Evolutionary conservation across 2,329 filamentous ascomycete species (phyloP).

Genomic region (Ophiostoma populinum): DNA sequence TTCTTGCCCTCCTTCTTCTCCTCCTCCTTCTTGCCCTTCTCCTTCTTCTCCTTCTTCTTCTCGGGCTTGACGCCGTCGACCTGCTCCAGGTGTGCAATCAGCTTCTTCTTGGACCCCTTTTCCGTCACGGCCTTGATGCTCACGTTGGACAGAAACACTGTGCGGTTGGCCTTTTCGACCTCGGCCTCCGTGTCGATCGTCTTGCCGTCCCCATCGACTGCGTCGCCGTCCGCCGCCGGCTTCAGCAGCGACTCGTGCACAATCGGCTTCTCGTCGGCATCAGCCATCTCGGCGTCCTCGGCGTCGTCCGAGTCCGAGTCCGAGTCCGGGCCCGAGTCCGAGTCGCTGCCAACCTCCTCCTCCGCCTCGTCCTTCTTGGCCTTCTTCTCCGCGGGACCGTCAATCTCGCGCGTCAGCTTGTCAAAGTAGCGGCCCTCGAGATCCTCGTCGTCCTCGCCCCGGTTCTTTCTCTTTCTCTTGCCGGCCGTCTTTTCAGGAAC

Average conservation of each 20-base stretch:
- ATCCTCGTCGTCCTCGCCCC: slow-evolving; percentile 45
- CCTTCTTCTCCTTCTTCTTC: slow-evolving; percentile 1
- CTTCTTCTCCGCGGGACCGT: slow-evolving; percentile 32
- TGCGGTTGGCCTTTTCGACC: slow-evolving; percentile 72
- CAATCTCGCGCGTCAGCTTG: slow-evolving; percentile 34
- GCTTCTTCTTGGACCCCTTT: slow-evolving; percentile 61
- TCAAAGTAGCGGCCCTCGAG: slow-evolving; percentile 54
- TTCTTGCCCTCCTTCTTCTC: slow-evolving; percentile 65
- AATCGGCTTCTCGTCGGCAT: slow-evolving; percentile 14
- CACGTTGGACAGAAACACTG: slow-evolving; percentile 86
- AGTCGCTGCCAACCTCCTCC: slow-evolving; percentile 18
- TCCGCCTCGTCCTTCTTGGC: slow-evolving; percentile 26
- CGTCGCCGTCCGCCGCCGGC: slow-evolving; percentile 14
- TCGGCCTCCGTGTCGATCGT: slow-evolving; percentile 32
- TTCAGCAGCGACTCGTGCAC: slow-evolving; percentile 8
- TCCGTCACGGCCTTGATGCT: slow-evolving; percentile 67
- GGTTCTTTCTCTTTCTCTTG: slow-evolving; percentile 45
- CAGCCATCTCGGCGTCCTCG: slow-evolving; percentile 31
- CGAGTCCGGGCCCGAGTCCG: slow-evolving; percentile 15
- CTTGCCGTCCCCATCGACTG: slow-evolving; percentile 22
- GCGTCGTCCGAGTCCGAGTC: slow-evolving; percentile 19
- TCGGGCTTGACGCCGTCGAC: slow-evolving; percentile 34
- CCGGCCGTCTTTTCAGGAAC: slow-evolving; percentile 26
- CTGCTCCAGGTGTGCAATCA: slow-evolving; percentile 62
- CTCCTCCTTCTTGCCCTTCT: slow-evolving; percentile 47